phyloP scores from a whole-genome alignment of 2,329 filamentous ascomycete genomes.

The Fusarium coicis region DNA sequence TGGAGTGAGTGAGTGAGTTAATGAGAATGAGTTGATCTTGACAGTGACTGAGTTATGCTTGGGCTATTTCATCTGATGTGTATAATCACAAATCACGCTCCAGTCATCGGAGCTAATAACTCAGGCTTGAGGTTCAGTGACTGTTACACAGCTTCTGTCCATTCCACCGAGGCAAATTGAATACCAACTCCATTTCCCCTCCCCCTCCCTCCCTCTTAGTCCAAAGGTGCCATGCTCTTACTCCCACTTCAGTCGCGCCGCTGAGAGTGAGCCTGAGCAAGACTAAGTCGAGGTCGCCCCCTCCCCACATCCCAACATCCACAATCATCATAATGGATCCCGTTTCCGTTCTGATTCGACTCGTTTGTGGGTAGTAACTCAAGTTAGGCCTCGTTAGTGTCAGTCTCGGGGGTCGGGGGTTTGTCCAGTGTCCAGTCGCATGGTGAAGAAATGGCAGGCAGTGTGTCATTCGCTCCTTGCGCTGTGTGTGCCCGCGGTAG shows the following conservation, averaged over 20 bases:
- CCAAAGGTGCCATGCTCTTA: neutral
- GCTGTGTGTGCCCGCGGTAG: constrained; percentile 15
- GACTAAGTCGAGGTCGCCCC: constrained; percentile 11
- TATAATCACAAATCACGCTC: neutral
- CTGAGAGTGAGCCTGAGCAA: neutral
- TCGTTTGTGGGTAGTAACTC: constrained; percentile 32
- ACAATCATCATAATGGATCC: constrained; percentile 8
- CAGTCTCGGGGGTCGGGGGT: constrained; percentile 13
- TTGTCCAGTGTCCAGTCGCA: constrained; percentile 19
- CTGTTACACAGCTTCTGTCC: neutral
- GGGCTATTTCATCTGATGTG: too few relatives aligned
- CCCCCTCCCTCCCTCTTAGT: neutral
- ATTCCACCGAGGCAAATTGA: constrained; percentile 5
- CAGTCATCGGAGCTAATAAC: neutral
- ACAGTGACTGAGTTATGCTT: neutral
- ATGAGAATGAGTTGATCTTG: neutral
- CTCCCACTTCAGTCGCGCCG: neutral
- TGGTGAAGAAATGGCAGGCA: constrained; percentile 19
- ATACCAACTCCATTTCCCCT: constrained; percentile 10
- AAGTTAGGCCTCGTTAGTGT: constrained; percentile 10
- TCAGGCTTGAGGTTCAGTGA: neutral
- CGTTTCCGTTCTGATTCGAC: constrained; percentile 16
- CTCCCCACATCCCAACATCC: constrained; percentile 35
- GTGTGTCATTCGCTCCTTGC: constrained; percentile 34
- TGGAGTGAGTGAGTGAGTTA: neutral